Evolutionary conservation across 1,284 basidiomycete genomes (phyloP).

Genomic region (Rhodotorula sp.): DNA sequence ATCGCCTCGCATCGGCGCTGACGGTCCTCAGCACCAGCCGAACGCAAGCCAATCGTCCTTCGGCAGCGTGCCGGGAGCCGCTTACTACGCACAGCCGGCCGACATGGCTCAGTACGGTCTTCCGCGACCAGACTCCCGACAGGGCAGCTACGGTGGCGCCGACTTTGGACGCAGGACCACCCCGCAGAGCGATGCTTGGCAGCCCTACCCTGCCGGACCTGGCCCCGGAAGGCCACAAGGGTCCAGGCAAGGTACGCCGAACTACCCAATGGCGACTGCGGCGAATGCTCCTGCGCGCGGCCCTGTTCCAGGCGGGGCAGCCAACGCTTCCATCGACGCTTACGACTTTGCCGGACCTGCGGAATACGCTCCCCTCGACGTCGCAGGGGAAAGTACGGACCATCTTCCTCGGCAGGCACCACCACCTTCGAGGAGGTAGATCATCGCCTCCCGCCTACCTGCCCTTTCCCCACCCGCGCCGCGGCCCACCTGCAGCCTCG

Average conservation of each 20-base stretch:
- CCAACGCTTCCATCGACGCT: neutral
- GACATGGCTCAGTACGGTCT: conserved; percentile 2
- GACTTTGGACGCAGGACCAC: neutral
- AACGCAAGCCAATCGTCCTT: conserved; percentile 18
- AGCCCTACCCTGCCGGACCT: neutral
- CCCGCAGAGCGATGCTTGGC: neutral
- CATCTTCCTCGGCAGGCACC: no score
- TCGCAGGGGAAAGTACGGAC: no score
- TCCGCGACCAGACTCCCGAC: neutral
- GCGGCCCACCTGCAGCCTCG: no score
- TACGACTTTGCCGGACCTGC: no score
- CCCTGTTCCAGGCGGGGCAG: neutral
- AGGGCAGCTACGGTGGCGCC: neutral
- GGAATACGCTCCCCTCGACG: no score
- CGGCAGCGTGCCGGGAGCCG: neutral
- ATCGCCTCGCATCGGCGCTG: neutral
- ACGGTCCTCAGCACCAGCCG: neutral
- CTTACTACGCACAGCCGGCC: neutral
- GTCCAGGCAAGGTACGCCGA: neutral
- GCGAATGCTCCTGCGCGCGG: neutral
- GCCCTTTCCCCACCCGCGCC: no score
- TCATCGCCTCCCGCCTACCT: no score
- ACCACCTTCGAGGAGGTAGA: no score
- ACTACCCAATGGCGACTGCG: neutral
- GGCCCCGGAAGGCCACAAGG: neutral